Evolutionary conservation across 2,329 filamentous ascomycete genomes (phyloP), one percentile per base, ranked within the genome.

Genomic region (Calonectria hongkongensis): DNA sequence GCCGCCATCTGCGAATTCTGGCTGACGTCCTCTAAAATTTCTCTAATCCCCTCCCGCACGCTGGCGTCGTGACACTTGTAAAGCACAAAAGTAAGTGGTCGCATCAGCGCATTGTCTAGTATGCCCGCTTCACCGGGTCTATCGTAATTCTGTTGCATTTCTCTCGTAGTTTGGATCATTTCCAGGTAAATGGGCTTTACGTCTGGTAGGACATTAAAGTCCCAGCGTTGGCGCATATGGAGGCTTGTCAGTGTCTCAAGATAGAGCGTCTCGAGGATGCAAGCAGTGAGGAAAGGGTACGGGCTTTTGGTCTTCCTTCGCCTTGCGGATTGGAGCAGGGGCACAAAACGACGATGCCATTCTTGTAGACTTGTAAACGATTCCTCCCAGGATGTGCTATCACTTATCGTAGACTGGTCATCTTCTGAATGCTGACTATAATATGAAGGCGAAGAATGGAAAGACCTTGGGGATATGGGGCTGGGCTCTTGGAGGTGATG

Each of bases 41-140:
- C 67, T 18, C 56, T 71, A 0, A 79, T 63, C 2, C 41, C 66
- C 10, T 70, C 63, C 5, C 76, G 70, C 15, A 79, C 63, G 25
- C 66, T 45, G 0, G 27, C 30, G 16, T 79, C 74, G 1, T 62
- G 75, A n/a, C 75, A 79, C 25, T 77, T 78, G 68, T 63, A 76
- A 4, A 78, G 21, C 7, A 79, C 73, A 36, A 79, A 74, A 3
- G 72, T 66, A 6, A 79, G 43, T 3, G 76, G 75, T 8, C 77
- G 74, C 36, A 78, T 68, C 0, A 78, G 68, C 3, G 76, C 71
- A 13, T 77, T 79, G 30, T 79, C 75, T 27, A 79, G 45, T 12
- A 68, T 43, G 4, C 48, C 16, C 5, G 63, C 43, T 2, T 63
- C 51, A 15, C 28, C 28, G 12, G 47, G 36, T 58, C 47, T 51